A percentile compares a stretch with the other conserved stretches of the same genome.
These are phyloP conservation scores for Phytophthora pini DNA, from an alignment of 352 stramenopile species.

Conservation along the genomic window DNA sequence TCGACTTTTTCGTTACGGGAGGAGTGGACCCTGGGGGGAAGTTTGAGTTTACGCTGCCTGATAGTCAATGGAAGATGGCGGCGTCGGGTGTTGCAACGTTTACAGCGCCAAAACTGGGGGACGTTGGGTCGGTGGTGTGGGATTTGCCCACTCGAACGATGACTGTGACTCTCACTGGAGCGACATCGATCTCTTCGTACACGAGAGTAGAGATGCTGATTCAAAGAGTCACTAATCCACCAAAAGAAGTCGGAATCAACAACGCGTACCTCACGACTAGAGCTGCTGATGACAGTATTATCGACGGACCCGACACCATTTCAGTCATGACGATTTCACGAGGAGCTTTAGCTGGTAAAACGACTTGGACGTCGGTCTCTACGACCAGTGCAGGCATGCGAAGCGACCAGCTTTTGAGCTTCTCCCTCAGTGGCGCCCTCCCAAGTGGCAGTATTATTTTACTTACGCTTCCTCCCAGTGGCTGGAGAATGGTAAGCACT, in stretches of 20 bases:
- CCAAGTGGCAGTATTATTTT: conserved; percentile 56
- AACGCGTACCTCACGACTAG: conserved; percentile 46
- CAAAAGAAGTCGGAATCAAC: conserved; percentile 57
- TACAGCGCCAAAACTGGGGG: conserved; percentile 38
- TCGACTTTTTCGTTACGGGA: conserved; percentile 57
- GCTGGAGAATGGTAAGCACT: conserved; percentile 43
- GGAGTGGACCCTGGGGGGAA: conserved; percentile 40
- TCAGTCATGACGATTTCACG: conserved; percentile 49
- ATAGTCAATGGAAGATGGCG: conserved; percentile 48
- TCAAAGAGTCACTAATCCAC: conserved; percentile 51
- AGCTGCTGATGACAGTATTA: conserved; percentile 41
- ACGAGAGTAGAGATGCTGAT: conserved; percentile 41
- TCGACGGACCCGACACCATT: conserved; percentile 59
- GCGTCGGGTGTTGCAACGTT: conserved; percentile 38
- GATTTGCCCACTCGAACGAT: conserved; percentile 38
- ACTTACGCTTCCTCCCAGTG: conserved; percentile 42
- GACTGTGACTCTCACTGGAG: conserved; percentile 38
- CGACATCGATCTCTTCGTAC: conserved; percentile 36
- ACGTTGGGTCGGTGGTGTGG: conserved; percentile 40
- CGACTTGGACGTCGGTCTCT: conserved; percentile 44
- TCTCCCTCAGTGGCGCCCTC: conserved; percentile 56
- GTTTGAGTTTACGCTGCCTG: conserved; percentile 57
- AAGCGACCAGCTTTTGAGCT: conserved; percentile 55
- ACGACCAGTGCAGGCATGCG: conserved; percentile 58
- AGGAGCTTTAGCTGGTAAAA: conserved; percentile 42